These are phyloP conservation scores for Orbilia oligospora DNA, from an alignment of 2,329 filamentous ascomycete genomes.

Conservation along the genomic window DNA sequence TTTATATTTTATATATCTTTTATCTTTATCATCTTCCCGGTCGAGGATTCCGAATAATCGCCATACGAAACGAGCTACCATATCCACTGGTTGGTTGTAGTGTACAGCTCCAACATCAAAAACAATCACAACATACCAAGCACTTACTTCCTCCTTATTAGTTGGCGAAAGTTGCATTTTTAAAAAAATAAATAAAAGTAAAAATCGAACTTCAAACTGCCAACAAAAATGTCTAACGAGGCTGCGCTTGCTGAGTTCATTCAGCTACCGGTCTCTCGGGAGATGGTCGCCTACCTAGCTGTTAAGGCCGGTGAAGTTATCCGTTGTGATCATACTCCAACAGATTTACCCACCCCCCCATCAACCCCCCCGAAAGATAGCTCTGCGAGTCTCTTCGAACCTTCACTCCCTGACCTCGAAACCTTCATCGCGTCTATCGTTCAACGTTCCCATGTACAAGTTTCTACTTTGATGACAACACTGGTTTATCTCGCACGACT, in stretches of 20 bases:
- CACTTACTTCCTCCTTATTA: neutral
- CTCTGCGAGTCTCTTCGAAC: slow-evolving; percentile 67
- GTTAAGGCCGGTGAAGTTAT: slow-evolving; percentile 83
- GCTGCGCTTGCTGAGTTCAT: slow-evolving; percentile 84
- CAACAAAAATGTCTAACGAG: slow-evolving; percentile 72
- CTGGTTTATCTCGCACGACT: slow-evolving; percentile 92
- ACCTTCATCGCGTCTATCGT: slow-evolving; percentile 93
- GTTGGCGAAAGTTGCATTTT: neutral
- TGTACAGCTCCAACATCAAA: neutral
- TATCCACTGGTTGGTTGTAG: slow-evolving; percentile 47
- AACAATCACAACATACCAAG: neutral
- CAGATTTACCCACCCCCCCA: slow-evolving; percentile 68
- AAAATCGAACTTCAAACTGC: neutral
- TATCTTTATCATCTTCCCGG: slow-evolving; percentile 28
- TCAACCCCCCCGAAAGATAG: slow-evolving; percentile 71
- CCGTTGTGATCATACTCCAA: slow-evolving; percentile 76
- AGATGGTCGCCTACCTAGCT: slow-evolving; percentile 85
- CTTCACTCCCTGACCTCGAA: slow-evolving; percentile 81
- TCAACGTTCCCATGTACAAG: slow-evolving; percentile 93
- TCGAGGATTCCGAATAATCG: slow-evolving; percentile 29
- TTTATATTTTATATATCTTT: neutral
- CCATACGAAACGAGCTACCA: slow-evolving; percentile 13
- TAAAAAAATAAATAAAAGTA: neutral
- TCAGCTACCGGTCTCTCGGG: slow-evolving; percentile 79
- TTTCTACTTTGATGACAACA: slow-evolving; percentile 96